These are phyloP conservation scores for Ustilago shanxiensis DNA, from an alignment of 1,284 basidiomycete genomes.

Conservation along the genomic window DNA sequence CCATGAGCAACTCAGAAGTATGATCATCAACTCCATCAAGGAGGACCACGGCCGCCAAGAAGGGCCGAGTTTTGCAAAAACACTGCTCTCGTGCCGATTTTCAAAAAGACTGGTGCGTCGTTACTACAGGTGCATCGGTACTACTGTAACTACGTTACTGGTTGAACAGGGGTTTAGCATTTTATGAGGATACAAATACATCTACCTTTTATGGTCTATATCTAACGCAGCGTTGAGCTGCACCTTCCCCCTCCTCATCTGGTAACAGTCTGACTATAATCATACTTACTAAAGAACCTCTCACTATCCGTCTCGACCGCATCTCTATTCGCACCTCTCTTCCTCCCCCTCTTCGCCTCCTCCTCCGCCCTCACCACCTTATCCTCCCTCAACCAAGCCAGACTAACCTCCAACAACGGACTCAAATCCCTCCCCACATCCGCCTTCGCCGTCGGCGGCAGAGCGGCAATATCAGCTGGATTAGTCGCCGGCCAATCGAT, in stretches of 20 bases:
- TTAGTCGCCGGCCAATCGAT: conserved; percentile 62
- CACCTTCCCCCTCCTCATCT: conserved; percentile 3
- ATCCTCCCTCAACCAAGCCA: conserved; percentile 67
- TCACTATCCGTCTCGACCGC: conserved; percentile 64
- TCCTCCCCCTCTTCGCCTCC: conserved; percentile 51
- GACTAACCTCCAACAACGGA: conserved; percentile 60
- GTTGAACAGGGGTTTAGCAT: not conserved
- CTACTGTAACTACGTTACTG: not conserved
- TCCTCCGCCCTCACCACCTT: conserved; percentile 53
- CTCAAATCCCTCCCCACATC: conserved; percentile 34
- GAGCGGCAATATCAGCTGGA: conserved; percentile 36
- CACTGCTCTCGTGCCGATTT: no score
- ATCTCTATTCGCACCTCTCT: conserved; percentile 52
- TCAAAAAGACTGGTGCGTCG: no score
- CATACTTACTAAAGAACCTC: conserved; percentile 67
- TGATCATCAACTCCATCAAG: no score
- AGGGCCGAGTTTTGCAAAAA: no score
- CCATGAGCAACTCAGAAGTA: no score
- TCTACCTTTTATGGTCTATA: not conserved
- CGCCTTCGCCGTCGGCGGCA: conserved; percentile 17
- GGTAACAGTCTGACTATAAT: conserved; percentile 58
- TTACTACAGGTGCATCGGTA: no score
- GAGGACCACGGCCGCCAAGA: no score
- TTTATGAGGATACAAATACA: not conserved
- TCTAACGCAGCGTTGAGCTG: conserved; percentile 25